Evolutionary conservation across 176 grass and related monocot species (phyloP).

Genomic region (Eragrostis curvula): DNA sequence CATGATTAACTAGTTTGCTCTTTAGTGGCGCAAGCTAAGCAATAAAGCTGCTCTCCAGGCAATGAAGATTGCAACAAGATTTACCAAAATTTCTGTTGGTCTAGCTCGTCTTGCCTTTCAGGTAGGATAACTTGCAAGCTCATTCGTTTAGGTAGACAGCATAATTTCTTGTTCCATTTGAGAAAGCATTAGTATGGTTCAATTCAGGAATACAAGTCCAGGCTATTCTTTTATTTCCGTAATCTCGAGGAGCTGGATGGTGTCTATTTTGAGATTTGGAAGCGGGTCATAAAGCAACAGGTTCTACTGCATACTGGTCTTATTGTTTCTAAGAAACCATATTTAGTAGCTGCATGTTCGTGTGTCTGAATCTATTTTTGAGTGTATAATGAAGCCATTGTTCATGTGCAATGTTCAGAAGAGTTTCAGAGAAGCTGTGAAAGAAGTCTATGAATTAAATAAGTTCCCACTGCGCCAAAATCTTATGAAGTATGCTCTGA

Average conservation of each 20-base stretch:
- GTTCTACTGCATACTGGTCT: not conserved
- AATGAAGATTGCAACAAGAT: not conserved
- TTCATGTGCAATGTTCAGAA: constrained; percentile 22
- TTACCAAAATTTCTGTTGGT: not conserved
- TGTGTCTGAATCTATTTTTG: constrained; percentile 3
- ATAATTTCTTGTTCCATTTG: not conserved
- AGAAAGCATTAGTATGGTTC: not conserved
- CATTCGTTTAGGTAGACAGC: not conserved
- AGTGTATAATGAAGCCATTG: not conserved
- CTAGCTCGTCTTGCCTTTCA: not conserved
- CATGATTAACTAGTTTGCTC: not conserved
- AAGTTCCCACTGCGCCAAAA: constrained; percentile 1
- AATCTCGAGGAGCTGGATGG: not conserved
- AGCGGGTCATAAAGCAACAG: constrained; percentile 21
- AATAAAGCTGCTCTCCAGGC: not conserved
- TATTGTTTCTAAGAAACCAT: not conserved
- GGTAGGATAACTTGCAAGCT: not conserved
- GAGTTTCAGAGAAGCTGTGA: not conserved
- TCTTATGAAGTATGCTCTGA: not conserved
- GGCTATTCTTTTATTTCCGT: not conserved
- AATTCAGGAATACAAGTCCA: constrained; percentile 9
- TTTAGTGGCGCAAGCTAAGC: not conserved
- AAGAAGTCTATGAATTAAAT: constrained; percentile 32
- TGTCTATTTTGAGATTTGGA: constrained; percentile 37
- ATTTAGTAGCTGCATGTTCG: constrained; percentile 8